A percentile compares a stretch with the other conserved stretches of the same genome.
Evolutionary conservation across 176 grass and related monocot species (phyloP).

Genomic region (Zea luxurians): DNA sequence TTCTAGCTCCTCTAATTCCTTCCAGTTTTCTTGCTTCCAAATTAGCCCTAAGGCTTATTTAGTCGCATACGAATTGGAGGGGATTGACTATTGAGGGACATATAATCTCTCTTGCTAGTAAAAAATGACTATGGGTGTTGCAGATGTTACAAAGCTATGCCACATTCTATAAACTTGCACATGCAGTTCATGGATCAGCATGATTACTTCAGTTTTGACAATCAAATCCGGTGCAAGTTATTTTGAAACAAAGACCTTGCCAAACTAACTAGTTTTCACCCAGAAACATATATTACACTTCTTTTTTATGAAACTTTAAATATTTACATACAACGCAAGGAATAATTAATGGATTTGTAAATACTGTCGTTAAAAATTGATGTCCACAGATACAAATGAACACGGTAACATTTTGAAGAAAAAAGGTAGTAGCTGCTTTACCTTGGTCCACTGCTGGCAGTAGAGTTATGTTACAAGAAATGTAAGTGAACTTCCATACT

Average conservation of each 20-base stretch:
- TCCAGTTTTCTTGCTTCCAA: no score
- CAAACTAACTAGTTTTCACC: slow-evolving; percentile 12
- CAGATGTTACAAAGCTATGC: background rate
- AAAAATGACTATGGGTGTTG: background rate
- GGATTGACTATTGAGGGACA: no score
- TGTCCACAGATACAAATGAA: background rate
- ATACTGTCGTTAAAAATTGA: slow-evolving; percentile 2
- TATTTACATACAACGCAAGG: background rate
- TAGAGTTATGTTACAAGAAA: background rate
- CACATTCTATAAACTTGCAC: slow-evolving; percentile 1
- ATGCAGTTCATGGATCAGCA: slow-evolving; percentile 15
- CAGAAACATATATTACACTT: background rate
- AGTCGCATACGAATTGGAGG: no score
- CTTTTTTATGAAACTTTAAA: slow-evolving; percentile 1
- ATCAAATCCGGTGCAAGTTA: slow-evolving; percentile 9
- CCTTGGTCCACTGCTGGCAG: slow-evolving; percentile 17
- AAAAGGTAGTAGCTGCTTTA: slow-evolving; percentile 21
- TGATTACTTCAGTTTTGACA: slow-evolving; percentile 16
- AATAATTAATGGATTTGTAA: background rate
- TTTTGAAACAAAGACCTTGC: background rate
- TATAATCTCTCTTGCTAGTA: no score
- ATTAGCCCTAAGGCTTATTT: no score
- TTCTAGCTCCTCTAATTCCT: no score
- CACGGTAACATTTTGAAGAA: background rate
- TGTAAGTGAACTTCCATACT: slow-evolving; percentile 2